Evolutionary conservation across 495 filamentous ascomycete genomes (phyloP), one percentile per base, ranked within the genome.

Genomic region (Penicillium psychrofluorescens): DNA sequence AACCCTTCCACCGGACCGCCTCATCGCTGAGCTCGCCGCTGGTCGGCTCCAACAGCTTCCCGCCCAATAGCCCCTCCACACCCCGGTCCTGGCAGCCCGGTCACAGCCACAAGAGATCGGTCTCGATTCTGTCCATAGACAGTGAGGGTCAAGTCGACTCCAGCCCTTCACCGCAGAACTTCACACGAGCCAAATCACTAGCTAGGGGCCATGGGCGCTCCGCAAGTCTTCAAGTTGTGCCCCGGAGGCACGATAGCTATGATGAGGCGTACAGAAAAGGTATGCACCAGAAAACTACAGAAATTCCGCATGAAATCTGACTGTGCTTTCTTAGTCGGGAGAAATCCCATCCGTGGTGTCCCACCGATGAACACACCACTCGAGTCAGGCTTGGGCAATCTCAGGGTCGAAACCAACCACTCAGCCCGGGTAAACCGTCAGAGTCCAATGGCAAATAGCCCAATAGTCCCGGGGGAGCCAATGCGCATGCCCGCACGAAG

Each of bases 111-210:
- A 78, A 81, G 47, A 66, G 91, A 58, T 95, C 91, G 1, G 77
- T 98, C 29, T 96, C 92, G n/a, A 97, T 98, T 49, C 79, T 96
- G 14, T 97, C 92, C 6, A 77, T 97, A 50, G 87, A 87, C 38
- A 80, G 81, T 42, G 78, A 84, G 41, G 61, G 60, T 27, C 70
- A 68, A 7, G 50, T 58, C 48, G 67, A 71, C 15, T 63, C 70
- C 11, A 41, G 54, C 11, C 55, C 55, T 1, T 59, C 58, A 7
- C 58, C 75, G n/a, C 71, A 70, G 13, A 33, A 29, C 42, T 64
- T 57, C 43, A 54, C 38, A 32, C 61, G 63, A 11, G 48, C 54
- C 10, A 69, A 77, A 38, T 72, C 80, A 15, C 3, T 22, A 22
- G 44, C 45, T 22, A 78, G 78, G 54, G 76, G 80, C 2, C 90